Percentiles rank a stretch among this genome's conserved stretches.
These are phyloP conservation scores for Mycena chlorophos DNA, from an alignment of 768 basidiomycete species.

Conservation along the genomic window DNA sequence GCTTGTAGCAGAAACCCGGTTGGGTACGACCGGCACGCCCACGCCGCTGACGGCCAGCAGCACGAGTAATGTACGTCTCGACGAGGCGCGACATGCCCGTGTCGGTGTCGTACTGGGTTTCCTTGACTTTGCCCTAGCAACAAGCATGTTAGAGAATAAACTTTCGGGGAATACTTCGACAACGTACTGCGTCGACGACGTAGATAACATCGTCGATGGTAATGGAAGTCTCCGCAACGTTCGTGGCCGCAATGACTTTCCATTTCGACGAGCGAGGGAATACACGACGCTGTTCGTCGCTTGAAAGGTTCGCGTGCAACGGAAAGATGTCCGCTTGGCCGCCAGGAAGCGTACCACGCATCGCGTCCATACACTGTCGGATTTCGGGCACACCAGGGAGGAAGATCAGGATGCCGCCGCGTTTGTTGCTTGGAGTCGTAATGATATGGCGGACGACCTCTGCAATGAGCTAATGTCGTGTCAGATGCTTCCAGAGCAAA, in stretches of 20 bases:
- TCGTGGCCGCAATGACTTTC: slow-evolving; percentile 89
- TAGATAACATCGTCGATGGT: slow-evolving; percentile 89
- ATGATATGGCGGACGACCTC: slow-evolving; percentile 65
- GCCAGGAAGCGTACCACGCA: slow-evolving; percentile 38
- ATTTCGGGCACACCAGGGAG: slow-evolving; percentile 91
- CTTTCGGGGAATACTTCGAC: not conserved
- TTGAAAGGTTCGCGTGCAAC: slow-evolving; percentile 86
- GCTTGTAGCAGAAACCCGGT: slow-evolving; percentile 82
- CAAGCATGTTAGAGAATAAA: not conserved
- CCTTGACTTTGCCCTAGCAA: slow-evolving; percentile 72
- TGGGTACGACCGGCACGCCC: slow-evolving; percentile 89
- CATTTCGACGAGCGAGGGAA: slow-evolving; percentile 65
- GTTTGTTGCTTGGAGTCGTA: slow-evolving; percentile 38
- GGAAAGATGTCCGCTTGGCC: slow-evolving; percentile 62
- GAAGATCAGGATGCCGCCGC: slow-evolving; percentile 82
- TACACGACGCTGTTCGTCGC: slow-evolving; percentile 77
- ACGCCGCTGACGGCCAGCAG: slow-evolving; percentile 79
- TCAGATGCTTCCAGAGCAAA: not conserved
- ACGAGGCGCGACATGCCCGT: slow-evolving; percentile 72
- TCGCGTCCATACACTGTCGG: slow-evolving; percentile 66
- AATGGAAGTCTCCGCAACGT: slow-evolving; percentile 92
- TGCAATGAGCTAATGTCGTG: slow-evolving; percentile 55
- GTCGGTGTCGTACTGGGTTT: slow-evolving; percentile 71
- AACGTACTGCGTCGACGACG: slow-evolving; percentile 62
- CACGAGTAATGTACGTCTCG: slow-evolving; percentile 77